A percentile compares a stretch with the other conserved stretches of the same genome.
Evolutionary conservation across 2,329 filamentous ascomycete genomes (phyloP).

Genomic region (Pleochaeta shiraiana): DNA sequence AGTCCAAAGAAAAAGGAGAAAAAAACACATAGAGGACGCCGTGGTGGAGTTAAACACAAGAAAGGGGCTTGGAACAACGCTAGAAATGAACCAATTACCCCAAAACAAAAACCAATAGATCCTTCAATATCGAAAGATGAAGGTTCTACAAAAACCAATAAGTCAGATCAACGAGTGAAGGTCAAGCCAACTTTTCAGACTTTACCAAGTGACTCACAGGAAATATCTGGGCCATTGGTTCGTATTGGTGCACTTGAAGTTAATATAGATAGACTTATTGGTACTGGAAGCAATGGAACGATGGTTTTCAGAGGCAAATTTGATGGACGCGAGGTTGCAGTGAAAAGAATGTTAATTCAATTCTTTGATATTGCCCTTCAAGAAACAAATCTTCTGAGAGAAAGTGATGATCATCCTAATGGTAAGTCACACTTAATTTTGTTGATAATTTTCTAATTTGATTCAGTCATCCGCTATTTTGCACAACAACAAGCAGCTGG

Average conservation of each 20-base stretch:
- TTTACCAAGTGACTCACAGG: conserved; percentile 32
- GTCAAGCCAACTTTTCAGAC: conserved; percentile 41
- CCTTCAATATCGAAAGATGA: conserved; percentile 25
- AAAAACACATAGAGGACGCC: conserved; percentile 46
- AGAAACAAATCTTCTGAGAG: conserved; percentile 72
- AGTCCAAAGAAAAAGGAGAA: conserved; percentile 27
- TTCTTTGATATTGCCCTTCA: conserved; percentile 93
- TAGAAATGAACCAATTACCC: background rate
- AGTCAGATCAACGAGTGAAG: conserved; percentile 28
- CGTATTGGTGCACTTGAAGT: conserved; percentile 42
- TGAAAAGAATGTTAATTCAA: conserved; percentile 91
- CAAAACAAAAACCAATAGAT: conserved; percentile 10
- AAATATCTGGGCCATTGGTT: conserved; percentile 35
- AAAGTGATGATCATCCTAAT: conserved; percentile 90
- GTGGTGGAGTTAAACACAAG: conserved; percentile 47
- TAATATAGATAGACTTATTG: conserved; percentile 38
- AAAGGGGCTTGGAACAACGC: conserved; percentile 26
- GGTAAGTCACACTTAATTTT: conserved; percentile 22
- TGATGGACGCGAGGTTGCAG: conserved; percentile 78
- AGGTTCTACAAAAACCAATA: conserved; percentile 35
- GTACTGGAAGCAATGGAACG: conserved; percentile 87
- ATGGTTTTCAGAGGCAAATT: conserved; percentile 90
- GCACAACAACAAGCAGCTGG: conserved; percentile 73
- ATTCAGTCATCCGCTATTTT: conserved; percentile 74
- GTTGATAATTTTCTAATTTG: conserved; percentile 11